Evolutionary conservation across 2,329 filamentous ascomycete species (phyloP).

Genomic region (Claviceps sp.): DNA sequence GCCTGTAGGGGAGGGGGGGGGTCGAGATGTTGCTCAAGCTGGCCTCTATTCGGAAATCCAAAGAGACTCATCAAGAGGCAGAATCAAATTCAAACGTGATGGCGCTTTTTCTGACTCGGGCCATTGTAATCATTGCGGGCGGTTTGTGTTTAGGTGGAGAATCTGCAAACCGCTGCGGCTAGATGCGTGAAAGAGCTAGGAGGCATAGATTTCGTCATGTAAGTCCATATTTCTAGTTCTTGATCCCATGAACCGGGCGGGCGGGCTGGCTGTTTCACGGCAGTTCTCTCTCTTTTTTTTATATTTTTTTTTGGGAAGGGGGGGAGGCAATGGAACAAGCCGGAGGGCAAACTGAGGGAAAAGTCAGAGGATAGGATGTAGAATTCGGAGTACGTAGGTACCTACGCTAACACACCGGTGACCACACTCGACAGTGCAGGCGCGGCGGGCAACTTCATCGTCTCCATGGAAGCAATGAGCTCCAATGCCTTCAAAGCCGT

Average conservation of each 20-base stretch:
- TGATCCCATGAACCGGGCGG: too few species aligned
- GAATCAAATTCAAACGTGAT: neutral
- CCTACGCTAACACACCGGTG: neutral
- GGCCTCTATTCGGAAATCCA: neutral
- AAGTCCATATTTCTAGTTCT: constrained; percentile 16
- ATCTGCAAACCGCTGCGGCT: constrained; percentile 53
- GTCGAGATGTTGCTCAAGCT: too few species aligned
- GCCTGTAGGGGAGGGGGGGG: too few species aligned
- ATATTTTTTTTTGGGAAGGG: too few species aligned
- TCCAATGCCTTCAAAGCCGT: constrained; percentile 89
- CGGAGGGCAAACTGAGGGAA: neutral
- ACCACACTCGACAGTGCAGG: constrained; percentile 54
- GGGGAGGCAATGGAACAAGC: too few species aligned
- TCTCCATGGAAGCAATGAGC: constrained; percentile 67
- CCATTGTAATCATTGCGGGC: neutral
- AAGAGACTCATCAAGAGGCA: neutral
- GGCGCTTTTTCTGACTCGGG: neutral
- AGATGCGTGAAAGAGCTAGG: constrained; percentile 73
- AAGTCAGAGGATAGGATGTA: neutral
- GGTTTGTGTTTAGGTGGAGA: constrained; percentile 14
- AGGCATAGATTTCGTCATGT: constrained; percentile 87
- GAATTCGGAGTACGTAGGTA: too few species aligned
- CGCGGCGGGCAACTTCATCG: constrained; percentile 90
- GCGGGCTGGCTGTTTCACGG: too few species aligned
- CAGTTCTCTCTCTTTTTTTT: too few species aligned